Conservation (phyloP, 2,329 filamentous ascomycete species). For the Colletotrichum cuscutae region DNA sequence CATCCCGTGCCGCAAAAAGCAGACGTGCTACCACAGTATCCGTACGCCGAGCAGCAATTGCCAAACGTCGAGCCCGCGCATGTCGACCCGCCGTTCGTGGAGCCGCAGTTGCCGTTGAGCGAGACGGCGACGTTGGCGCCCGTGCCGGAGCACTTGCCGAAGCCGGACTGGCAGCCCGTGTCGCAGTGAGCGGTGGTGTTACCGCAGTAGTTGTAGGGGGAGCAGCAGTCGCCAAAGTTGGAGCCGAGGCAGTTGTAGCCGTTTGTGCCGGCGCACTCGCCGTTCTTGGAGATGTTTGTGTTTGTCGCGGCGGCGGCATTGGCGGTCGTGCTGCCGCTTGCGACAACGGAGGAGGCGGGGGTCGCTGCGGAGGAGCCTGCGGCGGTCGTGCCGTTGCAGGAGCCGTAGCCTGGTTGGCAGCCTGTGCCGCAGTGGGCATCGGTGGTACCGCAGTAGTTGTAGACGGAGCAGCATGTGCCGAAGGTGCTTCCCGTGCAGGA, state of each 20-base stretch:
- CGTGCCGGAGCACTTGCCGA: conserved; percentile 31
- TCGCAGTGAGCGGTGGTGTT: conserved; percentile 35
- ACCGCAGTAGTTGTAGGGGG: conserved; percentile 37
- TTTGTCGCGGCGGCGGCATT: conserved; percentile 10
- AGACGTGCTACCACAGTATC: conserved; percentile 36
- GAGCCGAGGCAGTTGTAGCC: conserved; percentile 31
- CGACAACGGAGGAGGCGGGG: background rate
- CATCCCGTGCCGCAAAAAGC: conserved; percentile 36
- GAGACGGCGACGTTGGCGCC: conserved; percentile 10
- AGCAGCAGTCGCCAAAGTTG: conserved; percentile 37
- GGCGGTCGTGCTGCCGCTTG: background rate
- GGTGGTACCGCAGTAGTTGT: conserved; percentile 13
- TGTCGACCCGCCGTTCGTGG: background rate
- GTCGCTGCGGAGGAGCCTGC: background rate
- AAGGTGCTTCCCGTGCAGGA: conserved; percentile 8
- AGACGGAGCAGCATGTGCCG: conserved; percentile 23
- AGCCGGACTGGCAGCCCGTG: conserved; percentile 33
- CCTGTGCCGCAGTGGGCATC: conserved; percentile 4
- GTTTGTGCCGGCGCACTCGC: conserved; percentile 16
- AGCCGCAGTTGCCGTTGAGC: conserved; percentile 26
- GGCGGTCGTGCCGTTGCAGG: background rate
- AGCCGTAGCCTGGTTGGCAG: conserved; percentile 20
- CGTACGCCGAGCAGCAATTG: conserved; percentile 37
- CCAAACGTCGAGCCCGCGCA: conserved; percentile 30
- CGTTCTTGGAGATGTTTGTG: conserved; percentile 24